These are phyloP conservation scores for Epicoccum sorghinum DNA, from an alignment of 2,329 filamentous ascomycete species.

Conservation along the genomic window DNA sequence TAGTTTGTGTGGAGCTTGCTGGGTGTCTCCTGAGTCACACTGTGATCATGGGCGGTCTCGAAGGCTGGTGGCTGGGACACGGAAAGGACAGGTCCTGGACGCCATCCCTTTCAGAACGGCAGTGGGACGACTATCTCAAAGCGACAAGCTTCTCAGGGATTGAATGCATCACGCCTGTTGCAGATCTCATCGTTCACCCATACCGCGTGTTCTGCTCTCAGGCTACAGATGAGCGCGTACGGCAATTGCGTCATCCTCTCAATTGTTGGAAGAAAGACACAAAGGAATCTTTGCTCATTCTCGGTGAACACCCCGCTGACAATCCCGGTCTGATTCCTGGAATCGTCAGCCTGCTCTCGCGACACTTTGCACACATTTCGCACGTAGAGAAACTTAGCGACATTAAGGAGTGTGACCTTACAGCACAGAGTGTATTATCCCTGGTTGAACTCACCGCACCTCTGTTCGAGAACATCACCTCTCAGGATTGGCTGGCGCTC, in stretches of 20 bases:
- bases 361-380: not conserved
- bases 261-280: not conserved
- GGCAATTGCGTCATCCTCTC: slow-evolving; percentile 14
- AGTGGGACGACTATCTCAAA: slow-evolving; percentile 30
- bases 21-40: not conserved
- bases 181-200: not conserved
- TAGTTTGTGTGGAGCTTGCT: not conserved
- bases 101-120: not conserved
- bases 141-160: slow-evolving; percentile 18
- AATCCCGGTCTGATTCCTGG: not conserved
- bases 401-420: not conserved
- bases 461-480: not conserved
- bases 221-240: slow-evolving; percentile 9
- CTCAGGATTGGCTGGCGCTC: not conserved
- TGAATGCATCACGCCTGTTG: slow-evolving; percentile 1
- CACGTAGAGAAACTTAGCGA: not conserved
- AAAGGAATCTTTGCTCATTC: not conserved
- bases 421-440: not conserved
- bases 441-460: not conserved
- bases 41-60: slow-evolving; percentile 27
- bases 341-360: not conserved
- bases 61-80: slow-evolving; percentile 50
- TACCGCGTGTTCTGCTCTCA: slow-evolving; percentile 9
- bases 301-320: not conserved
- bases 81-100: slow-evolving; percentile 12